A percentile compares a stretch with the other conserved stretches of the same genome.
Evolutionary conservation across 1,284 basidiomycete genomes (phyloP).

Genomic region (Pholiota adiposa): DNA sequence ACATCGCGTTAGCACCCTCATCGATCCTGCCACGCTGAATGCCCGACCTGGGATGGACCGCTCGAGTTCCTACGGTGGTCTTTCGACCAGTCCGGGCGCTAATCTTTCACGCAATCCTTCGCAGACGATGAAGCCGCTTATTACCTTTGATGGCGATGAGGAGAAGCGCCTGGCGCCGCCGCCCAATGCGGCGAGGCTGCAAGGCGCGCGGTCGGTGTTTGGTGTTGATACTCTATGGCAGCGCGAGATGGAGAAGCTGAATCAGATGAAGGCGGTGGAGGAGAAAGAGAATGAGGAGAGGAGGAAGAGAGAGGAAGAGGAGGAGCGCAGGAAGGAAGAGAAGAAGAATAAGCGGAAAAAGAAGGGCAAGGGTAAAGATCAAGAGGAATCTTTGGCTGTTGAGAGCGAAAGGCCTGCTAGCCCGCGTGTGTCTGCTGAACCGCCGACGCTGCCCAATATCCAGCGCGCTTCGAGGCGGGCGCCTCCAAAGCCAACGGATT

Average conservation of each 20-base stretch:
- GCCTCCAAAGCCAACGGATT: constrained; percentile 51
- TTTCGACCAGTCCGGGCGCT: constrained; percentile 26
- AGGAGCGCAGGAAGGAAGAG: constrained; percentile 45
- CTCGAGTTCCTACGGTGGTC: constrained; percentile 45
- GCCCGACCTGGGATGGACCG: constrained; percentile 48
- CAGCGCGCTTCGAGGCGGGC: constrained; percentile 44
- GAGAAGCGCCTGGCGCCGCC: constrained; percentile 33
- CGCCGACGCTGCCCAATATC: constrained; percentile 62
- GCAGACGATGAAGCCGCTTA: constrained; percentile 55
- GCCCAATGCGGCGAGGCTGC: constrained; percentile 33
- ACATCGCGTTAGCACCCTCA: constrained; percentile 65
- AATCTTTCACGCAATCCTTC: constrained; percentile 52
- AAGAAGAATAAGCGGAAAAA: constrained; percentile 49
- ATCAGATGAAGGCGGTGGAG: constrained; percentile 71
- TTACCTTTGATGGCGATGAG: constrained; percentile 64
- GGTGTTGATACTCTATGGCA: constrained; percentile 84
- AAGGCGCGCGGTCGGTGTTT: constrained; percentile 72
- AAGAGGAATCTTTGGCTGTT: constrained; percentile 18
- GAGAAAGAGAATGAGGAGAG: constrained; percentile 53
- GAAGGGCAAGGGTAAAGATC: constrained; percentile 46
- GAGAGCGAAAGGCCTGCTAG: constrained; percentile 20
- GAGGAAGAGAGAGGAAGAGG: constrained; percentile 45
- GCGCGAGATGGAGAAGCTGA: constrained; percentile 74
- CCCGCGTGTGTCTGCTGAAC: constrained; percentile 42
- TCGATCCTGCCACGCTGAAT: constrained; percentile 68